phyloP scores from a whole-genome alignment of 208 protist genomes.

The Endotrypanum monterogeii region DNA sequence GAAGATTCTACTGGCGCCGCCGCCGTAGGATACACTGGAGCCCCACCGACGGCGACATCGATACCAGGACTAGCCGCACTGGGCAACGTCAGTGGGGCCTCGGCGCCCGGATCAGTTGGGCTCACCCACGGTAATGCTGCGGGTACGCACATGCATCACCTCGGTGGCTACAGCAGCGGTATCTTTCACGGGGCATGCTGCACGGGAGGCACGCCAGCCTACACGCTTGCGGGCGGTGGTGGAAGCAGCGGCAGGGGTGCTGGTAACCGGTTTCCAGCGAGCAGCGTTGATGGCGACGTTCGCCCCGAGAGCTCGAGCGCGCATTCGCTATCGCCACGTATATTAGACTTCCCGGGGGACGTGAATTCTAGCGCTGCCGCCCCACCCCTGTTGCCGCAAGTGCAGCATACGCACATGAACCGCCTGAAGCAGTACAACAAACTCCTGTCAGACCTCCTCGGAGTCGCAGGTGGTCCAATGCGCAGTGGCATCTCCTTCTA shows the following conservation, averaged over 20 bases:
- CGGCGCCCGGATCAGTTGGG: not conserved
- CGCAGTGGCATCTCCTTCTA: conserved; percentile 50
- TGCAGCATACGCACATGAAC: conserved; percentile 30
- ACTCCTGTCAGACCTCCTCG: conserved; percentile 39
- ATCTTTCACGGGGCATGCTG: not conserved
- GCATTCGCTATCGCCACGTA: conserved; percentile 2
- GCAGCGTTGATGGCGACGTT: not conserved
- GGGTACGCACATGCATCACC: not conserved
- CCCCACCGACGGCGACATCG: not conserved
- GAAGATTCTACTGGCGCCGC: conserved; percentile 3
- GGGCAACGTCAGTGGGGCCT: not conserved
- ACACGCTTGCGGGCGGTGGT: not conserved
- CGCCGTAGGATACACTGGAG: not conserved
- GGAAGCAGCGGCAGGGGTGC: not conserved
- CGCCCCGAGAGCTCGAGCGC: not conserved
- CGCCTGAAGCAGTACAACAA: conserved; percentile 38
- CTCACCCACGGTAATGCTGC: not conserved
- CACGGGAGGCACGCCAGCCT: not conserved
- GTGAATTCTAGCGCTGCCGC: not conserved
- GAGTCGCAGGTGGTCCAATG: conserved; percentile 41
- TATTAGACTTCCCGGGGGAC: conserved; percentile 19
- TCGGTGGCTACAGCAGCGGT: not conserved
- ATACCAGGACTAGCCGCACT: not conserved
- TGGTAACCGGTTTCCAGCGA: not conserved
- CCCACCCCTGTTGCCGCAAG: not conserved